phyloP scores from a whole-genome alignment of 331 rosid genomes.

The Phaseolus coccineus region DNA sequence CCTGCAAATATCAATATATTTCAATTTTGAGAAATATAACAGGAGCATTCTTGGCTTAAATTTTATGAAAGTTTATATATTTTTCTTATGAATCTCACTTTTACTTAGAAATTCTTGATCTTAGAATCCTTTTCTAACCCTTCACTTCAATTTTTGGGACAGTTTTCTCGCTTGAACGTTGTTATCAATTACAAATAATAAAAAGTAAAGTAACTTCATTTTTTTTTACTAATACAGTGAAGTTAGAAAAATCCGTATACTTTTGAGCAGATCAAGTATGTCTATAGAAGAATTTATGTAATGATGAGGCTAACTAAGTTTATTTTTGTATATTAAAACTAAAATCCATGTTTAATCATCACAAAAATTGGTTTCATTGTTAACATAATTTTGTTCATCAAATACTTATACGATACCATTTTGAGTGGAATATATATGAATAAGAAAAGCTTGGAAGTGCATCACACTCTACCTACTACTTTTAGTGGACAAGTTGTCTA shows the following conservation, averaged over 20 bases:
- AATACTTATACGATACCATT: conserved; percentile 31
- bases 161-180: neutral
- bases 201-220: neutral
- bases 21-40: too few species aligned
- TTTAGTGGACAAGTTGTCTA: conserved; percentile 55
- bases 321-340: neutral
- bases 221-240: neutral
- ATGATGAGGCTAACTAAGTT: neutral
- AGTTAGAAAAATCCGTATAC: neutral
- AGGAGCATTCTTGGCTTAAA: too few species aligned
- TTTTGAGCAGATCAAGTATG: neutral
- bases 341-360: neutral
- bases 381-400: neutral
- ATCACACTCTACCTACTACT: conserved; percentile 53
- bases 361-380: conserved; percentile 15
- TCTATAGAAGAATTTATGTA: neutral
- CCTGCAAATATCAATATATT: too few species aligned
- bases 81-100: too few species aligned
- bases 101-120: too few species aligned
- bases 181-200: neutral
- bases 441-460: conserved; percentile 52
- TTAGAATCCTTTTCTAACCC: neutral
- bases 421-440: conserved; percentile 21
- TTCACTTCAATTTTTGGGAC: neutral
- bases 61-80: too few species aligned